Percentiles rank a stretch among this genome's conserved stretches.
phyloP scores from a whole-genome alignment of 768 basidiomycete species.

The Royoungia palumana region DNA sequence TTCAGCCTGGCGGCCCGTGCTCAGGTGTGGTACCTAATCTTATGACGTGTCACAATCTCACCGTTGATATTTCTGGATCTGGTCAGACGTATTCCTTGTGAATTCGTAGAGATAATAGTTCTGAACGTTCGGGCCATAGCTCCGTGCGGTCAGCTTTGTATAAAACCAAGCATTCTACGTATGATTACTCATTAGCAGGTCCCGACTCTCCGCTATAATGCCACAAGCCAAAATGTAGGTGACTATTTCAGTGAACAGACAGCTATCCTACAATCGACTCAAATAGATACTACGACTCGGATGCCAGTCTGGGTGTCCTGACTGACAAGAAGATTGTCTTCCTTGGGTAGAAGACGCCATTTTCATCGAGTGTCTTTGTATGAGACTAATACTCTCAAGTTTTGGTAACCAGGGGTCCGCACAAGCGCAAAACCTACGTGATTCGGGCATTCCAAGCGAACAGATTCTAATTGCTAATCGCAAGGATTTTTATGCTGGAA shows the following conservation, averaged over 20 bases:
- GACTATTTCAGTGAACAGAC: neutral
- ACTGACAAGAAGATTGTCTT: constrained; percentile 54
- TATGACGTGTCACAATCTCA: constrained; percentile 17
- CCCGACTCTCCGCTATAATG: neutral
- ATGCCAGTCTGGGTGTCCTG: constrained; percentile 51
- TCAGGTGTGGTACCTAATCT: constrained; percentile 8
- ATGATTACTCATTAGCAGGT: neutral
- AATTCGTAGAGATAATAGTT: constrained; percentile 1
- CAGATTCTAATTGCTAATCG: constrained; percentile 58
- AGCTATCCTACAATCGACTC: neutral
- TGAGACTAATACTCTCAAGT: constrained; percentile 26
- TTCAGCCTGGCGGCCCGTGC: neutral
- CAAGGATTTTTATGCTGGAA: constrained; percentile 52
- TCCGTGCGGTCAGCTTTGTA: constrained; percentile 2
- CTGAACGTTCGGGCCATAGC: constrained; percentile 1
- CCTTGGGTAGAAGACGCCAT: constrained; percentile 42
- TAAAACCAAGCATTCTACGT: neutral
- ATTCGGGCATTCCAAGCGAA: constrained; percentile 59
- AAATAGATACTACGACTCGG: constrained; percentile 51
- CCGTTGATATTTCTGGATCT: constrained; percentile 5
- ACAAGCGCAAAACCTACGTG: constrained; percentile 64
- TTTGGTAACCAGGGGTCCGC: constrained; percentile 68
- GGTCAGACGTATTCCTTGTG: constrained; percentile 1
- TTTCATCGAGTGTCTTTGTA: neutral
- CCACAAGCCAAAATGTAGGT: constrained; percentile 55